Evolutionary conservation across 148 eudicot genomes (phyloP).

Genomic region (Camellia lanceoleosa): DNA sequence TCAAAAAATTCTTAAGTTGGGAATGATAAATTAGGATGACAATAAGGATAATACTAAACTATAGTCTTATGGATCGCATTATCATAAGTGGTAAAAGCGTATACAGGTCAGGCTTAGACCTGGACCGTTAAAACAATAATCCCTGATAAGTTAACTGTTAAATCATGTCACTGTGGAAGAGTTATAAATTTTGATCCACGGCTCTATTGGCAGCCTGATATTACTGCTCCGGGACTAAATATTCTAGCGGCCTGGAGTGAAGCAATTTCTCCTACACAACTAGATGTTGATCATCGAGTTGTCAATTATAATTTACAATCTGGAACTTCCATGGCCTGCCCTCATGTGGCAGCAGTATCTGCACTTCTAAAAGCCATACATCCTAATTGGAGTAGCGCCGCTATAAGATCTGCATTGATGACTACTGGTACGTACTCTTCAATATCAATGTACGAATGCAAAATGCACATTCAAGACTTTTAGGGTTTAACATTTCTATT

Average conservation of each 20-base stretch:
- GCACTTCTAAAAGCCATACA: conserved; percentile 77
- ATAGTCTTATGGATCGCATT: too few relatives aligned
- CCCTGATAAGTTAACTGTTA: background rate
- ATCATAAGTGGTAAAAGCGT: too few relatives aligned
- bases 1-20: too few relatives aligned
- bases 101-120: too few relatives aligned
- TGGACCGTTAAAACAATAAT: too few relatives aligned
- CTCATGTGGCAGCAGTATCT: conserved; percentile 62
- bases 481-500: background rate
- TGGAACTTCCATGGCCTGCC: conserved; percentile 93
- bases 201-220: conserved; percentile 62
- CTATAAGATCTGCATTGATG: conserved; percentile 82
- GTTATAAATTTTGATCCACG: background rate
- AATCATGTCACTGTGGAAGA: background rate
- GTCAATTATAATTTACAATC: conserved; percentile 66
- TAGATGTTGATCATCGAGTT: conserved; percentile 44
- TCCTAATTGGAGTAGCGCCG: conserved; percentile 82
- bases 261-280: conserved; percentile 56
- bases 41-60: too few relatives aligned
- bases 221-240: conserved; percentile 85
- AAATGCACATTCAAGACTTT: too few relatives aligned
- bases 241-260: conserved; percentile 86
- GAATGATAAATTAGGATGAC: too few relatives aligned
- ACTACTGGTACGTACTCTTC: conserved; percentile 49
- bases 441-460: background rate